Evolutionary conservation across 2,329 filamentous ascomycete genomes (phyloP), one percentile per base, ranked within the genome.

Genomic region (Aspergillus pseudonomiae): DNA sequence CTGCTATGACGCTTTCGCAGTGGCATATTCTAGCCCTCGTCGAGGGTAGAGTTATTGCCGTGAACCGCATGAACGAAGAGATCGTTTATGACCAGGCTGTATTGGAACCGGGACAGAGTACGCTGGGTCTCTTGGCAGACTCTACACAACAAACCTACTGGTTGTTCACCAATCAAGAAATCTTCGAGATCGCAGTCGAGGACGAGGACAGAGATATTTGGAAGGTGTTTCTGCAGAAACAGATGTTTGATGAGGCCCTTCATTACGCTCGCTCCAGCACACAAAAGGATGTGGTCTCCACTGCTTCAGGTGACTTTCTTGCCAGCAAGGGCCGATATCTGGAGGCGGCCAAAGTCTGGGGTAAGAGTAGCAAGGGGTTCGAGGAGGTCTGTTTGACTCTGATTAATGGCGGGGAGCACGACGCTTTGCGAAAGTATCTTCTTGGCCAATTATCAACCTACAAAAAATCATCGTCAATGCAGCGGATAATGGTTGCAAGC

Each of bases 111-210:
- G 91, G 91, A 0, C 91, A 97, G 71, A 89, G 85, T 71, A 88
- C 90, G 5, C 82, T 99, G n/a, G 93, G 92, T 0, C 85, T 99
- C 21, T 90, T 93, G 57, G 89, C 94, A 10, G 95, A 99, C 77
- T 86, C 91, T 65, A 94, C 95, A 77, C 97, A 97, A 82, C 96
- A 94, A 73, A 99, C 95, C 0, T 97, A 94, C 75, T 99, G 96
- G 95, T 85, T 99, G 2, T 96, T 98, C 74, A 98, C 94, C 0
- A 86, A 88, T 0, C 86, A 92, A 62, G 93, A 96, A 72, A 97
- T 99, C 57, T 97, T 93, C 70, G 95, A 99, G 79, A 90, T 99
- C 63, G 91, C 95, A 14, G 90, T 94, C 14, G 90, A 89, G 52
- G 92, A 98, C 61, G 95, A 99, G 77, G 92, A 94, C 69, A 84